A percentile compares a stretch with the other conserved stretches of the same genome.
Conservation (phyloP, 163 green algal species). For the Chlamydomonas reinhardtii region DNA sequence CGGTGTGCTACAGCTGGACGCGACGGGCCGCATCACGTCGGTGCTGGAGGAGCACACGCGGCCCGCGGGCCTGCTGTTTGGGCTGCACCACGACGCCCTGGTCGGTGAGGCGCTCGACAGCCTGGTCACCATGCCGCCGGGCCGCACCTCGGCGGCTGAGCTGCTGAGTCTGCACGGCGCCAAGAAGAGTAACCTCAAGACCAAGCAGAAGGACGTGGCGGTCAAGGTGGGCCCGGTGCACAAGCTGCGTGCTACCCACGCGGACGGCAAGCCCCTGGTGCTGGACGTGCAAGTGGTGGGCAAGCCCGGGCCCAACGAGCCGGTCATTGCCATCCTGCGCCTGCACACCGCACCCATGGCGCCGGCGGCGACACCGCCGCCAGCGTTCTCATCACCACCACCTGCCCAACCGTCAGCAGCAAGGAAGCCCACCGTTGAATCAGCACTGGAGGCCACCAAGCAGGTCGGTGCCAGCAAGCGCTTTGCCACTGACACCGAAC, state of each 20-base stretch:
- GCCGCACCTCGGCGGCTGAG: background rate
- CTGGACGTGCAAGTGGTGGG: conserved; percentile 35
- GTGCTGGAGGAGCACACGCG: conserved; percentile 18
- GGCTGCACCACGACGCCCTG: background rate
- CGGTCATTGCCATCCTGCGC: background rate
- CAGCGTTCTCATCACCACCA: too few relatives aligned
- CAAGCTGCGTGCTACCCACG: background rate
- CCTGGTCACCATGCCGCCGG: conserved; percentile 7
- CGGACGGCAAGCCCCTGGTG: conserved; percentile 1
- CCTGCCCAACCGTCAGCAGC: too few relatives aligned
- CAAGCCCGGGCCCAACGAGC: background rate
- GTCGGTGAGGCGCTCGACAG: background rate
- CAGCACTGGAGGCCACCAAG: too few relatives aligned
- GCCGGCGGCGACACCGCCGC: background rate
- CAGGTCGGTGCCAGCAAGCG: too few relatives aligned
- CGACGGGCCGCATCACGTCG: background rate
- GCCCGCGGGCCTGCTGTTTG: conserved; percentile 46
- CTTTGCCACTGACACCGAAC: too few relatives aligned
- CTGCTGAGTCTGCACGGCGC: conserved; percentile 6
- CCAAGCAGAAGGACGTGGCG: background rate
- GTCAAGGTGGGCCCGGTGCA: conserved; percentile 41
- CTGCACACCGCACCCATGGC: background rate
- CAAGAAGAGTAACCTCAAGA: conserved; percentile 50
- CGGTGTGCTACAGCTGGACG: conserved; percentile 20
- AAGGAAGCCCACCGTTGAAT: too few relatives aligned